Base-by-base conservation (phyloP, 352 stramenopile species). In the Lagenidium giganteum region DNA sequence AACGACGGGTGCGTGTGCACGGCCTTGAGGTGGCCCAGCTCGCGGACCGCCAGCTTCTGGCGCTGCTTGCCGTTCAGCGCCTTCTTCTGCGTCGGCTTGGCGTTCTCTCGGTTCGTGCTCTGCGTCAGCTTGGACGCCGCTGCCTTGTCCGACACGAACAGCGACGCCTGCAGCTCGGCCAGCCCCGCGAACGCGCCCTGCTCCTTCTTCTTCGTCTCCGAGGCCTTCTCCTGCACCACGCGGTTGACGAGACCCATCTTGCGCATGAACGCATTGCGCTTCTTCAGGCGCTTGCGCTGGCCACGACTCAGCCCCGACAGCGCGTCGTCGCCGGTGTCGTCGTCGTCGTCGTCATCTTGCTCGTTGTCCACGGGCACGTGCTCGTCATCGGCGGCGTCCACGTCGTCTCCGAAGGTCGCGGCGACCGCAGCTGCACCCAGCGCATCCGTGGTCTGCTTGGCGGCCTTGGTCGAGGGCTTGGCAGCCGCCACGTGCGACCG, bases 241-340 rank as follows among this genome's bases (percentile, higher is more conserved):
- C 76, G 77, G 12, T 80, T 59, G 41, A 92, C 82, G 23, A 94
- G 65, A 4, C 79, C 82, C 77, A 92, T 92, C 57, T 93, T 93
- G 43, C 74, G 75, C 66, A 92, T 72, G 54, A 93, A 92, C 42
- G 82, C 79, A 12, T 60, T 59, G 12, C 82, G 82, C 4, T 79
- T 76, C 55, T 92, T 93, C 30, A 89, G 67, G 1, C 82, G 82
- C 46, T 93, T 93, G 54, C 82, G 76, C 50, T 93, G 82, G 1
- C 82, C 82, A 22, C 82, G 81, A 37, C 81, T 93, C 39, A 89
- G 57, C 22, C 56, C 68, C 39, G 65, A 55, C 21, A 40, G 40
- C 9, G 45, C 45, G n/a, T 63, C 64, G 5, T 49, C 47, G 22
- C 35, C 45, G 3, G 56, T 61, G 24, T 51, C 50, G 11, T 51